Conservation (phyloP, 805 yeast genomes). For the Wickerhamomyces bovis region DNA sequence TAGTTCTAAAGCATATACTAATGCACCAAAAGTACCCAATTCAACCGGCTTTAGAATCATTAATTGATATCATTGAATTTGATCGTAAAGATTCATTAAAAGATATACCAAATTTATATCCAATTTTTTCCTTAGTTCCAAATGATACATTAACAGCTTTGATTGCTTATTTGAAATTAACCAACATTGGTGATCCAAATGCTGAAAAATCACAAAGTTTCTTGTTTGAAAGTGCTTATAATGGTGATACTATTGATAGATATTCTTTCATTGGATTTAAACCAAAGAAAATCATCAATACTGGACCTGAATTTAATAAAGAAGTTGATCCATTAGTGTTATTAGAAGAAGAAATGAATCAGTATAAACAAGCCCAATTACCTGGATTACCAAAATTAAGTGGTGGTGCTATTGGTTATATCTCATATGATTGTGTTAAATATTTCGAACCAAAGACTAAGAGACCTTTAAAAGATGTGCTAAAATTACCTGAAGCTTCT, state of each 20-base stretch:
- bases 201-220: constrained; percentile 59
- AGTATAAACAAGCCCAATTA: constrained; percentile 61
- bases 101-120: constrained; percentile 62
- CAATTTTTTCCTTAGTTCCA: constrained; percentile 67
- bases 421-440: constrained; percentile 93
- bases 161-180: constrained; percentile 79
- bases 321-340: constrained; percentile 69
- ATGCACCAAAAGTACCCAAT: constrained; percentile 22
- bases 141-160: constrained; percentile 85
- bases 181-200: constrained; percentile 48
- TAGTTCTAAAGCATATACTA: neutral
- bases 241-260: constrained; percentile 84
- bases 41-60: constrained; percentile 47
- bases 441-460: constrained; percentile 93
- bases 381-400: constrained; percentile 80
- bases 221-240: constrained; percentile 80
- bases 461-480: constrained; percentile 66
- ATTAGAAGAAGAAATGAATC: constrained; percentile 67
- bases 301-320: constrained; percentile 62
- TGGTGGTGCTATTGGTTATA: constrained; percentile 96
- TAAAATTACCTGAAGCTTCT: constrained; percentile 85
- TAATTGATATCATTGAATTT: constrained; percentile 33
- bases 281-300: constrained; percentile 76
- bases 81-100: constrained; percentile 27
- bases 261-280: constrained; percentile 86